Evolutionary conservation across 2,329 filamentous ascomycete genomes (phyloP).

Genomic region (Cercospora canescens): DNA sequence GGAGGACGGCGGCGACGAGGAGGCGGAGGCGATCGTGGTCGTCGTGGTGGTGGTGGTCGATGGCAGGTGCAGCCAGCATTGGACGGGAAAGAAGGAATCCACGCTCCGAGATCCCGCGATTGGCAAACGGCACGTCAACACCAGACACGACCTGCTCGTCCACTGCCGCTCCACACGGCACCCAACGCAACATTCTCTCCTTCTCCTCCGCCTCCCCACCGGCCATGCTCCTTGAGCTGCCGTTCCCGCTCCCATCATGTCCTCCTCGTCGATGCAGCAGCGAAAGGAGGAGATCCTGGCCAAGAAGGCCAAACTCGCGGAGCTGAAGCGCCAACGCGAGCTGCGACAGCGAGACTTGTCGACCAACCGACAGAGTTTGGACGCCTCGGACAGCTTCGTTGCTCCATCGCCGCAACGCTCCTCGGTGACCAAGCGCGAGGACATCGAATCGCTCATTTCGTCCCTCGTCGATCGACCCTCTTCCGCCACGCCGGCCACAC

Average conservation of each 20-base stretch:
- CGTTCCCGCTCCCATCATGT: background rate
- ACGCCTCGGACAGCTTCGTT: conserved; percentile 68
- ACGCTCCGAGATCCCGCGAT: background rate
- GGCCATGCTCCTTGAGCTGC: conserved; percentile 5
- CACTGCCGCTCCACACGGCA: background rate
- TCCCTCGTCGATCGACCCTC: conserved; percentile 70
- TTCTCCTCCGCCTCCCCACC: background rate
- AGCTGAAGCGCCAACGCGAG: conserved; percentile 90
- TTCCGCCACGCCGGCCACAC: conserved; percentile 29
- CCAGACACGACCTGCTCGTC: background rate
- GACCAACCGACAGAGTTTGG: conserved; percentile 66
- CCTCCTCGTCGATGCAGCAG: conserved; percentile 53
- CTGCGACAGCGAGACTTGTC: conserved; percentile 75
- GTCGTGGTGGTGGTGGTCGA: conserved; percentile 3
- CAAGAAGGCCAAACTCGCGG: conserved; percentile 94
- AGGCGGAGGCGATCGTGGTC: conserved; percentile 9
- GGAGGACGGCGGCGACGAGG: conserved; percentile 1
- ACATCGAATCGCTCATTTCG: conserved; percentile 82
- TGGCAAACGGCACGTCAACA: background rate
- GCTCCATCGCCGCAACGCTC: conserved; percentile 70
- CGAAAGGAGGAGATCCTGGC: conserved; percentile 94
- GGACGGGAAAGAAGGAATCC: background rate
- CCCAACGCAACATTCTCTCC: background rate
- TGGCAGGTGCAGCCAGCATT: conserved; percentile 1
- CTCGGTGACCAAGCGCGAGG: conserved; percentile 62